Evolutionary conservation across 192 early-diverging fungal genomes (phyloP), one percentile per base, ranked within the genome.

Genomic region (Gorgonomyces haynaldii): DNA sequence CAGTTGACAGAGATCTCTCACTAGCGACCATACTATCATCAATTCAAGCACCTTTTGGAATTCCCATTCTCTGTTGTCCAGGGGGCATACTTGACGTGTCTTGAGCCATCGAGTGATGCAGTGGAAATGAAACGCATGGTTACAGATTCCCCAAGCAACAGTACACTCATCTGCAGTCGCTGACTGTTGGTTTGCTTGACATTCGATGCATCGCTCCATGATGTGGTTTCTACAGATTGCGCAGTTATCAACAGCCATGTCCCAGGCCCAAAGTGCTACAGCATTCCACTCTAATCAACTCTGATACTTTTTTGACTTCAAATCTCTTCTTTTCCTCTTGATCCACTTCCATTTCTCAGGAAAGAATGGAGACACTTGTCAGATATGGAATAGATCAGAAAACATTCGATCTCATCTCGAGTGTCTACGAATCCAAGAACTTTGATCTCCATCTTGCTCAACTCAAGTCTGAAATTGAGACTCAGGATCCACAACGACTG

Each of bases 161-260:
- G 81, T 94, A 62, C 94, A 98, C 50, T 92, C 85, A 48, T 92
- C 87, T 55, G 77, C 82, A 35, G 86, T 89, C 16, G 84, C 88
- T 7, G 91, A 85, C 0, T 82, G 87, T 67, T 95, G 94, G 59
- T 95, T 92, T 4, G 91, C 94, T 61, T 98, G 94, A 68, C 94
- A 98, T 67, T 93, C 91, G 38, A 94, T 95, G 83, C 94, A 98
- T 40, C 91, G 77, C 58, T 98, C 94, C 94, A 98, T 98, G 66
- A 92, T 98, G 69, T 98, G 92, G 68, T 98, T 98, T 58, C 91
- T 79, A 66, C 94, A 98, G 72, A 98, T 98, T 45, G 94, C 91
- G 56, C 94, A 98, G 65, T 91, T 93, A 63, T 94, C 94, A 3
- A 93, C 89, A 17, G 88, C 88, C 71, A 95, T 92, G 62, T 98